Conservation (phyloP, 192 early-diverging fungal species). For the Obelidium mucronatum region DNA sequence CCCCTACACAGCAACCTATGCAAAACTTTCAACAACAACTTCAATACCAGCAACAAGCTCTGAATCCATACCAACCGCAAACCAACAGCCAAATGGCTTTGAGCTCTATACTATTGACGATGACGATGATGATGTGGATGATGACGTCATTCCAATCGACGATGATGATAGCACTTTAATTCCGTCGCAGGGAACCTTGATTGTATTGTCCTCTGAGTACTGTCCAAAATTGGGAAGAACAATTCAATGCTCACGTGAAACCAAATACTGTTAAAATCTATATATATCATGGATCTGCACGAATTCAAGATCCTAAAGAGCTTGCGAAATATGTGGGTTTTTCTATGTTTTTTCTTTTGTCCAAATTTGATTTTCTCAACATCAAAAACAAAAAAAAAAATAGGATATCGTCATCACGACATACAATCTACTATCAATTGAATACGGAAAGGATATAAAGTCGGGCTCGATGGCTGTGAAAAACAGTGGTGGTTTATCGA, state of each 20-base stretch:
- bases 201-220: constrained; percentile 76
- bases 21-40: constrained; percentile 37
- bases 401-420: constrained; percentile 78
- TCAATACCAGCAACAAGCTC: background rate
- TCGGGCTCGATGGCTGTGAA: constrained; percentile 17
- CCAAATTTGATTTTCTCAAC: background rate
- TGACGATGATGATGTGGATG: constrained; percentile 20
- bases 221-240: constrained; percentile 78
- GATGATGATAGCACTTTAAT: background rate
- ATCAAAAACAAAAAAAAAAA: no score
- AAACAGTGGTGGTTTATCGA: constrained; percentile 30
- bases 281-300: constrained; percentile 69
- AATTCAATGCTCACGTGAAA: constrained; percentile 60
- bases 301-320: constrained; percentile 50
- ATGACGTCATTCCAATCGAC: constrained; percentile 5
- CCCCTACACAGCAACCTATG: no score
- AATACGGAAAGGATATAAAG: constrained; percentile 54
- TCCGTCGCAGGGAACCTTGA: constrained; percentile 58
- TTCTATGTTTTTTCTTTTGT: constrained; percentile 5
- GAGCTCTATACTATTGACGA: background rate
- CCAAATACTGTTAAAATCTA: constrained; percentile 50
- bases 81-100: background rate
- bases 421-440: constrained; percentile 68
- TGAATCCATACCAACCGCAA: constrained; percentile 2
- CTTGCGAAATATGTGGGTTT: constrained; percentile 56